Evolutionary conservation across 1,284 basidiomycete species (phyloP).

Genomic region (Cystobasidium sp.): DNA sequence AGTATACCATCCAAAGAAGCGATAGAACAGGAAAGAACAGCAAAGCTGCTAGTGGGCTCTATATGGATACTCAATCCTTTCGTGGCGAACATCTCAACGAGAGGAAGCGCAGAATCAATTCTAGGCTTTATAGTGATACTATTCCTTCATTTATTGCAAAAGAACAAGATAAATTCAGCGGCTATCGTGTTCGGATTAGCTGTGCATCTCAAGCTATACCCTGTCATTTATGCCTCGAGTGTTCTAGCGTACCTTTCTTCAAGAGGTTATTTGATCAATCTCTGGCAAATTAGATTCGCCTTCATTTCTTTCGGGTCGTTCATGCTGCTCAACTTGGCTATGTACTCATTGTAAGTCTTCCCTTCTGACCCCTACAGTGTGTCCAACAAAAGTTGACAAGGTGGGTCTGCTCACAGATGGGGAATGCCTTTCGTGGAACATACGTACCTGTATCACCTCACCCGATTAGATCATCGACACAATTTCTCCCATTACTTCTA

Average conservation of each 20-base stretch:
- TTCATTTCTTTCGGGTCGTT: constrained; percentile 73
- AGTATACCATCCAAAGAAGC: too few relatives aligned
- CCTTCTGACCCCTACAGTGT: background rate
- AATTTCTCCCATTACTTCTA: constrained; percentile 99
- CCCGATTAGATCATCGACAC: constrained; percentile 91
- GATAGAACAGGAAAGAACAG: background rate
- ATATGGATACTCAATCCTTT: constrained; percentile 90
- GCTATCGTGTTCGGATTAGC: constrained; percentile 76
- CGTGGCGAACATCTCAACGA: constrained; percentile 92
- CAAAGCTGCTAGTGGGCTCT: constrained; percentile 57
- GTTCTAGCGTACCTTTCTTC: constrained; percentile 68
- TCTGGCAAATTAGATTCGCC: constrained; percentile 69
- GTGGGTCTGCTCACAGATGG: constrained; percentile 67
- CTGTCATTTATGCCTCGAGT: constrained; percentile 82
- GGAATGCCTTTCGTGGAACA: constrained; percentile 88
- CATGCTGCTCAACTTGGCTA: constrained; percentile 65
- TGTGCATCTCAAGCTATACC: constrained; percentile 95
- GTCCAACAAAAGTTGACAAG: constrained; percentile 20
- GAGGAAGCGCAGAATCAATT: constrained; percentile 90
- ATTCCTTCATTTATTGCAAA: constrained; percentile 66
- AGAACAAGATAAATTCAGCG: constrained; percentile 59
- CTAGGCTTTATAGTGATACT: constrained; percentile 79
- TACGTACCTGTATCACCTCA: constrained; percentile 90
- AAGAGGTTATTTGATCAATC: constrained; percentile 56
- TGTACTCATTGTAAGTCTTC: constrained; percentile 75